Percentiles rank a stretch among this genome's conserved stretches.
phyloP scores from a whole-genome alignment of 177 flowering plant genomes.

The Vitis hybrid region DNA sequence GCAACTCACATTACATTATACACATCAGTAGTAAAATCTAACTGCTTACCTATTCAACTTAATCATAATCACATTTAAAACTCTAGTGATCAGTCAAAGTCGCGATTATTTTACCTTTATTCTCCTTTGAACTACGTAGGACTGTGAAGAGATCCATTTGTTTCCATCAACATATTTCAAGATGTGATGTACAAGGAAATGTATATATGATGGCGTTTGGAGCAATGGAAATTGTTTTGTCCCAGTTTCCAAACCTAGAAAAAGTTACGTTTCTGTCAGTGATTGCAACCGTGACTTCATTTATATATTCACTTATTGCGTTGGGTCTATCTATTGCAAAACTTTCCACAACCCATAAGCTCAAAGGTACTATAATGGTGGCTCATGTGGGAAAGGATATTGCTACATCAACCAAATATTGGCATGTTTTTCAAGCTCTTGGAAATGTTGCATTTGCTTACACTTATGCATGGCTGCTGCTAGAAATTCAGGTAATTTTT shows the following conservation, averaged over 20 bases:
- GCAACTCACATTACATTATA: no score
- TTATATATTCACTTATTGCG: conserved; percentile 26
- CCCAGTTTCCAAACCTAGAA: conserved; percentile 41
- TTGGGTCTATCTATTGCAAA: conserved; percentile 21
- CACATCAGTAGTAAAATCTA: no score
- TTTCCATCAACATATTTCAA: conserved; percentile 23
- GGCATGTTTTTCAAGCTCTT: conserved; percentile 32
- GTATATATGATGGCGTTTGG: conserved; percentile 27
- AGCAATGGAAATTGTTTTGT: conserved; percentile 26
- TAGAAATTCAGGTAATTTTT: conserved; percentile 39
- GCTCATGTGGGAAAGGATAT: conserved; percentile 13
- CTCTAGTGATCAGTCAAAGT: no score
- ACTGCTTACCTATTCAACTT: no score
- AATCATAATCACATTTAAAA: no score
- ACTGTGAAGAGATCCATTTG: conserved; percentile 30
- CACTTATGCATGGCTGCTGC: conserved; percentile 28
- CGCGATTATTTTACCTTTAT: no score
- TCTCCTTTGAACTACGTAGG: conserved; percentile 12
- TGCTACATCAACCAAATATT: conserved; percentile 19
- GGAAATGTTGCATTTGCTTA: conserved; percentile 45
- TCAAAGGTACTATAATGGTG: conserved; percentile 28
- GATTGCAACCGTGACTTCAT: conserved; percentile 35
- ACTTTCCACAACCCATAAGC: conserved; percentile 16
- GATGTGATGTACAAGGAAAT: conserved; percentile 26
- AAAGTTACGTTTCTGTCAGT: conserved; percentile 30